Percentiles rank a stretch among this genome's conserved stretches.
These are phyloP conservation scores for Claviceps paspali DNA, from an alignment of 2,329 filamentous ascomycete species.

Conservation along the genomic window DNA sequence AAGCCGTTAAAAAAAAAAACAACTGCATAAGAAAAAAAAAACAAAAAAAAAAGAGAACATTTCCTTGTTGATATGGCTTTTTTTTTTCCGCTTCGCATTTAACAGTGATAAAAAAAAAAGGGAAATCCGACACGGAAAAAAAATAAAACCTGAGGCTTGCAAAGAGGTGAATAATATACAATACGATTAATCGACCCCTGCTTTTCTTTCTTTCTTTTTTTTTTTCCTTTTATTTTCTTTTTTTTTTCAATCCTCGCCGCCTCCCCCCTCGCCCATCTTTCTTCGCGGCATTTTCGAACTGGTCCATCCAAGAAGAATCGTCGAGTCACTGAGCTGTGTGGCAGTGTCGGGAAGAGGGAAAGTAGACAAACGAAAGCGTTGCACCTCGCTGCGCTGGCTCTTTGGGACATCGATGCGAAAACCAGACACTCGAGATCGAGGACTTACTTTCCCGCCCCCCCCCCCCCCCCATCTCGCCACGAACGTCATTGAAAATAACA, in stretches of 20 bases:
- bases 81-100: slow-evolving; percentile 2
- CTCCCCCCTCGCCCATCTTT: not conserved
- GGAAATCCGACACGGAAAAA: slow-evolving; percentile 17
- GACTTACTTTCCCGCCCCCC: no score
- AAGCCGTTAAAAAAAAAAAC: no score
- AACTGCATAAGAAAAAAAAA: no score
- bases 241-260: not conserved
- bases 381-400: slow-evolving; percentile 1
- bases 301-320: not conserved
- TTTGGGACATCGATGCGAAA: not conserved
- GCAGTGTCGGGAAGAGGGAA: not conserved
- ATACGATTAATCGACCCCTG: slow-evolving; percentile 15
- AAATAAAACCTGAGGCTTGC: slow-evolving; percentile 17
- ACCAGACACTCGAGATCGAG: not conserved
- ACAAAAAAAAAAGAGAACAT: no score
- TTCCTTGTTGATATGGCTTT: no score
- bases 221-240: no score
- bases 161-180: slow-evolving; percentile 17
- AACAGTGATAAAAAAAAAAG: slow-evolving; percentile 9
- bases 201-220: no score
- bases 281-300: not conserved
- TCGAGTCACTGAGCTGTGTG: not conserved
- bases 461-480: not conserved
- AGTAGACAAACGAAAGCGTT: not conserved
- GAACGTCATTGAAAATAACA: not conserved